Evolutionary conservation across 176 grass and related monocot species (phyloP), one percentile per base, ranked within the genome.

Genomic region (Bothriochloa decipiens): DNA sequence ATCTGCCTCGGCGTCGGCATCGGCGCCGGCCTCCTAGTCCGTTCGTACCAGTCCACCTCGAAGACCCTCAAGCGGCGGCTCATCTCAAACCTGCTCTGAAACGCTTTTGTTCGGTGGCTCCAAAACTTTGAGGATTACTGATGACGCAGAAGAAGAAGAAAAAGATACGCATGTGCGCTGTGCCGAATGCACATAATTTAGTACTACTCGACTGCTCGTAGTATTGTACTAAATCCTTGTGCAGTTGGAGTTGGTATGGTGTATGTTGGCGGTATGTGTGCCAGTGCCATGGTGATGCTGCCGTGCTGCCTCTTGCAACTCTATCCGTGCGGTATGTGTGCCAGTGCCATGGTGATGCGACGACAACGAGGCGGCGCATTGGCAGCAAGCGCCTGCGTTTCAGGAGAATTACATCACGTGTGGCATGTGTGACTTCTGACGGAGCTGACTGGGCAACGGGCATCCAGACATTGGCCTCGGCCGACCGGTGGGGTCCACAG

Each of bases 1-100:
- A 93, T 98, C 81, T 93, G 84, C 70, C 81, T 98, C 17, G 96
- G 93, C 41, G 80, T 98, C 18, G 95, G 95, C 67, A 83, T 98
- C 35, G 83, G 96, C 8, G 91, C 94, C 12, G 83, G 91, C 1
- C 86, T 98, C 64, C 87, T 95, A 64, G 80, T 72, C 79, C 89
- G 87, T 9, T 95, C 96, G 0, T 95, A 95, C 77, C 91, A 92
- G 70, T 91, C 89, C 75, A 95, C 91, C 18, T 83, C 91, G 4
- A 89, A 75, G 81, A 87, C n/a, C 40, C 86, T 95, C 33, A 94
- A 58, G 77, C 83, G 89, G 8, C 80, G 86, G 5, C 46, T 94
- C 58, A 90, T 95, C 73, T 90, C 67, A 60, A 61, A 74, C 14
- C 75, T 92, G 74, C 49, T 90, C 88, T 90, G 74, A 60, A 58